A percentile compares a stretch with the other conserved stretches of the same genome.
These are phyloP conservation scores for Colletotrichum agaves DNA, from an alignment of 2,329 filamentous ascomycete genomes.

Conservation along the genomic window DNA sequence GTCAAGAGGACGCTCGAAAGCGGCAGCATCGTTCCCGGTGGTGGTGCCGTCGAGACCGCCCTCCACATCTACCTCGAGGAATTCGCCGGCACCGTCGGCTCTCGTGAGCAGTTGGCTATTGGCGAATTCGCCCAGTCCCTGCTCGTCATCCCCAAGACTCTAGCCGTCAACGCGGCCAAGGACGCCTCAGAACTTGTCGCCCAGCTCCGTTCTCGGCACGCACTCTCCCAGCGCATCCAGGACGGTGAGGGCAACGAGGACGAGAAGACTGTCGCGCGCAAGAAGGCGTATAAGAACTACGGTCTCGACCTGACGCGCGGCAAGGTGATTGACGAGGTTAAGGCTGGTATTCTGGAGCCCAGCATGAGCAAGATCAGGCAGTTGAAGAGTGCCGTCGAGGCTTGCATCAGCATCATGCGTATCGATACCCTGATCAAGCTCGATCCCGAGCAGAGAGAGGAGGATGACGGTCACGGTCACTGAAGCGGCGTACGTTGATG, in stretches of 20 bases:
- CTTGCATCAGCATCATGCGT: slow-evolving; percentile 98
- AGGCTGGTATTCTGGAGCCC: slow-evolving; percentile 94
- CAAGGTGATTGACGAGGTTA: slow-evolving; percentile 91
- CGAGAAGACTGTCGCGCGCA: slow-evolving; percentile 88
- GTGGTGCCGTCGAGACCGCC: slow-evolving; percentile 97
- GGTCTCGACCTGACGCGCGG: slow-evolving; percentile 90
- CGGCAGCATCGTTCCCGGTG: slow-evolving; percentile 95
- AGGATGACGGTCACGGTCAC: slow-evolving; percentile 89
- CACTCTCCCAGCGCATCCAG: slow-evolving; percentile 89
- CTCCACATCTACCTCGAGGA: slow-evolving; percentile 99
- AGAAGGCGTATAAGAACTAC: slow-evolving; percentile 99
- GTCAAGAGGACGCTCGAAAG: slow-evolving; percentile 98
- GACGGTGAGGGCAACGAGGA: slow-evolving; percentile 87
- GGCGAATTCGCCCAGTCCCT: slow-evolving; percentile 97
- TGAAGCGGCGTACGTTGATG: slow-evolving; percentile 52
- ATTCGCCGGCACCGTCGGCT: slow-evolving; percentile 96
- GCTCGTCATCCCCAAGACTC: slow-evolving; percentile 93
- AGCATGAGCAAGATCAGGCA: slow-evolving; percentile 99
- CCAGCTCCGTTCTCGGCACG: slow-evolving; percentile 93
- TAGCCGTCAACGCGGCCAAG: slow-evolving; percentile 97
- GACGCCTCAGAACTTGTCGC: slow-evolving; percentile 95
- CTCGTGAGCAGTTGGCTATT: slow-evolving; percentile 96
- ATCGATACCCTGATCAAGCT: slow-evolving; percentile 99
- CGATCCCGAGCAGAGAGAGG: slow-evolving; percentile 85
- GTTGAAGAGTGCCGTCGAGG: slow-evolving; percentile 97